Evolutionary conservation across 78 protist genomes (phyloP), one percentile per base, ranked within the genome.

Genomic region (Monosiga brevicollis): DNA sequence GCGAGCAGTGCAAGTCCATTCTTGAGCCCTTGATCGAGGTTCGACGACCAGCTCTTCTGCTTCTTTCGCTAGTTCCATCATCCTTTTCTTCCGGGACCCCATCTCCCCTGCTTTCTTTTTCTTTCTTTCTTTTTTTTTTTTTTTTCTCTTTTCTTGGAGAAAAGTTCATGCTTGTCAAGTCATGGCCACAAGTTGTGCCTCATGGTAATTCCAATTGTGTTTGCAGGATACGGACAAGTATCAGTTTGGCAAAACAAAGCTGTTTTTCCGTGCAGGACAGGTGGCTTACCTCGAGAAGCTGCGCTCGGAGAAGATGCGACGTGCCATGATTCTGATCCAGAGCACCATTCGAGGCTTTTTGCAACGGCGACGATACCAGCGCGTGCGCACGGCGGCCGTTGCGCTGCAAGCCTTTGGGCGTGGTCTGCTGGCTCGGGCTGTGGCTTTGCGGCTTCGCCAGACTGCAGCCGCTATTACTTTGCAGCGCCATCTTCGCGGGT

Each of bases 251-350:
- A 78, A 70, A 37, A 84, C 82, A 23, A 84, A 84, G 79, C 29
- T 78, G 49, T 84, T 77, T 43, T 43, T 84, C 22, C 87, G 87
- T 36, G 87, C 87, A 1, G 87, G 87, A 72, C 76, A 79, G 83
- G 74, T 83, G 35, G 82, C 78, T 38, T 1, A 62, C 1, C 74
- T 83, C 3, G 87, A 83, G 76, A 42, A 55, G 70, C 32, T 15
- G 54, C 79, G 87, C 38, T 22, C 6, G 55, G 74, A 41, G 49
- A 1, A 36, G 42, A 24, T 73, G n/a, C 24, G 3, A 24, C 72
- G 29, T 42, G 36, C 55, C 40, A 42, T 15, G n/a, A n/a, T 55
- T 25, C n/a, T 1, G 23, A 75, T 83, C 34, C 87, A 83, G 76
- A 37, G 54, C 38, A 2, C 26, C 39, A 15, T 42, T 29, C 83